phyloP scores from a whole-genome alignment of 352 stramenopile genomes.

The Pseudoperonospora humuli region DNA sequence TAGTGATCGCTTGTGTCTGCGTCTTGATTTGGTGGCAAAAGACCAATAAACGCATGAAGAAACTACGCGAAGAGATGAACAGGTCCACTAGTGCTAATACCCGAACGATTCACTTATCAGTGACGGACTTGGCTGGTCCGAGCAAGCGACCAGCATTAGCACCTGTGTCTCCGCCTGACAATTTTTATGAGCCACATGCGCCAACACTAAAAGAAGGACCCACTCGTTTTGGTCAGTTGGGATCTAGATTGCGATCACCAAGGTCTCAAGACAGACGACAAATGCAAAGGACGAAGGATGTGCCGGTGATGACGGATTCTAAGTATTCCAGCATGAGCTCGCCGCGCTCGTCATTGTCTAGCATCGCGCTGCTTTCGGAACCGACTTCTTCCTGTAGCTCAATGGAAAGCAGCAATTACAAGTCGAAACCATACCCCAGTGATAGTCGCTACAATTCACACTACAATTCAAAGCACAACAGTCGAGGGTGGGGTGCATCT shows the following conservation, averaged over 20 bases:
- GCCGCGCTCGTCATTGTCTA: conserved; percentile 46
- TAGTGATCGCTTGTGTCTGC: conserved; percentile 47
- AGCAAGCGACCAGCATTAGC: conserved; percentile 17
- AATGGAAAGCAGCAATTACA: conserved; percentile 19
- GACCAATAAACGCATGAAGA: conserved; percentile 37
- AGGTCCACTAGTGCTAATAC: conserved; percentile 5
- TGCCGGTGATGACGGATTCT: conserved; percentile 24
- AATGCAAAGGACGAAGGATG: conserved; percentile 13
- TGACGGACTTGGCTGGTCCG: conserved; percentile 19
- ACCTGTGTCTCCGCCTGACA: conserved; percentile 12
- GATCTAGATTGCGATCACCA: conserved; percentile 10
- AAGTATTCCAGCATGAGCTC: conserved; percentile 45
- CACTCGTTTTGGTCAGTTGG: conserved; percentile 2
- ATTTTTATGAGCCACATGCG: conserved; percentile 12
- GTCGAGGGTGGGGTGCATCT: conserved; percentile 32
- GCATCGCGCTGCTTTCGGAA: conserved; percentile 55
- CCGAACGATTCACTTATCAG: conserved; percentile 21
- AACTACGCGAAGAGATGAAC: conserved; percentile 25
- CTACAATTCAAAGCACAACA: conserved; percentile 12
- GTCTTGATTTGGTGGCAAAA: conserved; percentile 59
- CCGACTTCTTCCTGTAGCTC: conserved; percentile 24
- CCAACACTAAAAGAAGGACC: conserved; percentile 15
- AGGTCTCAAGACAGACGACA: conserved; percentile 15
- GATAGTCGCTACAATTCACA: conserved; percentile 11
- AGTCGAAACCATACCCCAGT: conserved; percentile 16